Evolutionary conservation across 345 rosid species (phyloP).

Genomic region (Cardamine resedifolia): DNA sequence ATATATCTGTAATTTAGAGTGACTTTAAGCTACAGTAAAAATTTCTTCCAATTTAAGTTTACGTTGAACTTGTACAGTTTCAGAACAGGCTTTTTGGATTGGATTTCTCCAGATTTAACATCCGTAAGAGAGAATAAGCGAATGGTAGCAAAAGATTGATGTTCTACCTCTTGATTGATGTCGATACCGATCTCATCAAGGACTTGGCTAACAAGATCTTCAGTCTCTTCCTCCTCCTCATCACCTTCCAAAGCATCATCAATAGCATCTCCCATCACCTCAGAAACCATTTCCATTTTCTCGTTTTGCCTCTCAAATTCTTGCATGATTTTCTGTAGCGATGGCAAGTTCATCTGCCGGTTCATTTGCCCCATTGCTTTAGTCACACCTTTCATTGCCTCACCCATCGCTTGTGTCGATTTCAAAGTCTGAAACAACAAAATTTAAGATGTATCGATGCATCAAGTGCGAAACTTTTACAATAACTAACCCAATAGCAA

Average conservation of each 20-base stretch:
- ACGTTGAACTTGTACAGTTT: not conserved
- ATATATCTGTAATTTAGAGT: no score
- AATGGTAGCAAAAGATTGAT: not conserved
- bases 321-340: constrained; percentile 83
- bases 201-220: constrained; percentile 84
- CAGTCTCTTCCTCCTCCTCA: constrained; percentile 93
- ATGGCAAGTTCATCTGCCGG: constrained; percentile 87
- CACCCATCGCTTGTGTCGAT: constrained; percentile 95
- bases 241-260: constrained; percentile 94
- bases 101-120: no score
- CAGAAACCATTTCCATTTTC: constrained; percentile 89
- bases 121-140: no score
- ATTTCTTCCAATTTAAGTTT: not conserved
- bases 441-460: no score
- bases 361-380: constrained; percentile 97
- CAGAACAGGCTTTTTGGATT: not conserved
- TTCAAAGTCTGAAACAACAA: constrained; percentile 59
- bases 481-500: not conserved
- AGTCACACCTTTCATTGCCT: constrained; percentile 95
- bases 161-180: constrained; percentile 78
- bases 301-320: constrained; percentile 91
- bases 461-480: not conserved
- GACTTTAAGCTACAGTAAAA: no score
- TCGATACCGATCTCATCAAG: constrained; percentile 91
- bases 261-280: constrained; percentile 88